Percentiles rank a stretch among this genome's conserved stretches.
These are phyloP conservation scores for Gleditsia sinensis DNA, from an alignment of 306 rosid genomes.

Conservation along the genomic window DNA sequence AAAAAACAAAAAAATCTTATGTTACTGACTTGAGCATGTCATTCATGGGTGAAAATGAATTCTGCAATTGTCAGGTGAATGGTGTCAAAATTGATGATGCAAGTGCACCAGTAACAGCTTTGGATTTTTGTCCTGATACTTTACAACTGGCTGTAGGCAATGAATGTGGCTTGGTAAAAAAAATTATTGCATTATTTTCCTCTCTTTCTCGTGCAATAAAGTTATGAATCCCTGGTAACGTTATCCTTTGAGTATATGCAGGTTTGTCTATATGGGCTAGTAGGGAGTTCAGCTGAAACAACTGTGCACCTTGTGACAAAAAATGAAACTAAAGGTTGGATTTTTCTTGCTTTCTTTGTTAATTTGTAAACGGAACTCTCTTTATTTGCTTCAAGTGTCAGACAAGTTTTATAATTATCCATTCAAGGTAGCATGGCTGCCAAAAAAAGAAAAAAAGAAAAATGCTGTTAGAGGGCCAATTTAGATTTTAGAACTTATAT, in stretches of 20 bases:
- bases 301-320: constrained; percentile 58
- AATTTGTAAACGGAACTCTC: constrained; percentile 20
- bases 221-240: constrained; percentile 31
- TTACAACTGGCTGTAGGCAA: constrained; percentile 65
- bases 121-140: constrained; percentile 68
- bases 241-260: constrained; percentile 44
- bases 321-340: constrained; percentile 66
- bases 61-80: constrained; percentile 57
- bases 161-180: constrained; percentile 76
- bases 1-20: constrained; percentile 7
- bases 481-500: constrained; percentile 17
- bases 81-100: constrained; percentile 42
- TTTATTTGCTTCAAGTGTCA: constrained; percentile 23
- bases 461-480: constrained; percentile 15
- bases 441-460: constrained; percentile 24
- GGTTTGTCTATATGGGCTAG: constrained; percentile 73
- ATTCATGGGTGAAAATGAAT: constrained; percentile 30
- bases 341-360: constrained; percentile 19
- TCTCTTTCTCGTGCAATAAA: constrained; percentile 27
- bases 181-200: constrained; percentile 1
- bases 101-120: constrained; percentile 64
- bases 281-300: constrained; percentile 44
- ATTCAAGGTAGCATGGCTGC: constrained; percentile 15
- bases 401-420: constrained; percentile 5
- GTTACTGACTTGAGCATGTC: constrained; percentile 22